phyloP scores from a whole-genome alignment of 139 green algal species.

The Microglena sp. region DNA sequence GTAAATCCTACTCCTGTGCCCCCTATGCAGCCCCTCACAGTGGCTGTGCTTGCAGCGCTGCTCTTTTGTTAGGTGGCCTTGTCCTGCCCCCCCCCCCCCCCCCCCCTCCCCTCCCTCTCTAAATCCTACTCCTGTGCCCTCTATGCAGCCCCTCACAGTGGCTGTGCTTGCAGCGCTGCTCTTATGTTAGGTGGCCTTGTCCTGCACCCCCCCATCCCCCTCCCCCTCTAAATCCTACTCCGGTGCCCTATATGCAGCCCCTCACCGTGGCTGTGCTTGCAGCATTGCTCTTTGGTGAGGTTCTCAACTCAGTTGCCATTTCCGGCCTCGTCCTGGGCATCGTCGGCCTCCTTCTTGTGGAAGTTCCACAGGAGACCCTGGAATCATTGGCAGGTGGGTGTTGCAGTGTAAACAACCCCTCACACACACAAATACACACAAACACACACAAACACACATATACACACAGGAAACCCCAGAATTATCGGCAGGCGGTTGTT shows the following conservation, averaged over 20 bases:
- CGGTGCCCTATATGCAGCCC: slow-evolving; percentile 6
- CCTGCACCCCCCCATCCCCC: too few species aligned
- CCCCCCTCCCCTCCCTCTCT: too few species aligned
- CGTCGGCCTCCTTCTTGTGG: slow-evolving; percentile 77
- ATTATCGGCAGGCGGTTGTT: too few species aligned
- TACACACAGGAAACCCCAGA: too few species aligned
- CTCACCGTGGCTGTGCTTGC: slow-evolving; percentile 80
- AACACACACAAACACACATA: too few species aligned
- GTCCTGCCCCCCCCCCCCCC: too few species aligned
- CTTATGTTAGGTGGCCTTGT: slow-evolving; percentile 84
- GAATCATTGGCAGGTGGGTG: neutral
- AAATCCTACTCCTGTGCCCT: too few species aligned
- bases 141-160: slow-evolving; percentile 42
- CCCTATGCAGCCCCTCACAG: slow-evolving; percentile 19
- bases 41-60: slow-evolving; percentile 82
- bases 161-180: slow-evolving; percentile 83
- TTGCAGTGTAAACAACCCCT: too few species aligned
- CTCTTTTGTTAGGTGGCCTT: slow-evolving; percentile 88
- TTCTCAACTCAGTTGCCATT: slow-evolving; percentile 14
- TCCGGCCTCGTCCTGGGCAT: slow-evolving; percentile 73
- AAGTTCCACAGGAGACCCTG: slow-evolving; percentile 54
- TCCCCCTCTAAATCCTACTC: slow-evolving; percentile 82
- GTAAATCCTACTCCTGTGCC: too few species aligned
- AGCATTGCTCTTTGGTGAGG: slow-evolving; percentile 85
- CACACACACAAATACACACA: too few species aligned